Evolutionary conservation across 2,329 filamentous ascomycete species (phyloP).

Genomic region (Scortechinia acanthostroma): DNA sequence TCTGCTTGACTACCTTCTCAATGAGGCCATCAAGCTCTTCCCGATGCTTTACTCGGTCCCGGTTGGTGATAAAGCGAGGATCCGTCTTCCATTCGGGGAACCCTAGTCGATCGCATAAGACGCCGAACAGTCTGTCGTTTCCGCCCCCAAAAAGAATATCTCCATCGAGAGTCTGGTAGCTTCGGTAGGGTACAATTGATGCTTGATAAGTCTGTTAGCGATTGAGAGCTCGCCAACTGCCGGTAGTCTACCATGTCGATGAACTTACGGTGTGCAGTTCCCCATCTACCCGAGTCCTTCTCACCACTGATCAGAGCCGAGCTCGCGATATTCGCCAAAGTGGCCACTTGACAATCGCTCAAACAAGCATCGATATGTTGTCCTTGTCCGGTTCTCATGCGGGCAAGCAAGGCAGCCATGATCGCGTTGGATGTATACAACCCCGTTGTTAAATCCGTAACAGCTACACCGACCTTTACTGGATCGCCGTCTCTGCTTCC

Average conservation of each 20-base stretch:
- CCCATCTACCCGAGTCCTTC: constrained; percentile 84
- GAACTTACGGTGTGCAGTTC: constrained; percentile 78
- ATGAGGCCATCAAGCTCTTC: constrained; percentile 71
- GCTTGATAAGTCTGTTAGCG: constrained; percentile 40
- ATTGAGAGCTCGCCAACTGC: constrained; percentile 7
- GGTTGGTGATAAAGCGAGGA: constrained; percentile 51
- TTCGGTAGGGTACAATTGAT: constrained; percentile 93
- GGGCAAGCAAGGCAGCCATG: constrained; percentile 81
- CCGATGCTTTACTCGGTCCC: constrained; percentile 63
- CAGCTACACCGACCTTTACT: constrained; percentile 94
- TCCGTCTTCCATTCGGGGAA: constrained; percentile 53
- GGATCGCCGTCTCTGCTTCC: constrained; percentile 80
- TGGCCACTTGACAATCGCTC: constrained; percentile 91
- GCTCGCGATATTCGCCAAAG: constrained; percentile 88
- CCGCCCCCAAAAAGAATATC: constrained; percentile 65
- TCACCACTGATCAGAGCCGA: constrained; percentile 83
- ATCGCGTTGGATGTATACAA: constrained; percentile 92
- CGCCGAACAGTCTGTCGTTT: constrained; percentile 64
- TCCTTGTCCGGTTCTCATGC: constrained; percentile 68
- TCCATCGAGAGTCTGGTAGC: constrained; percentile 70
- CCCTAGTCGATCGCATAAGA: constrained; percentile 53
- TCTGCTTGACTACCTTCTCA: constrained; percentile 65
- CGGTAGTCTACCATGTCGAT: no score
- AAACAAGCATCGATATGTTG: constrained; percentile 89
- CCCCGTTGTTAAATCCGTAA: constrained; percentile 91